phyloP scores from a whole-genome alignment of 1,284 basidiomycete species.

The Fomitopsis schrenkii region DNA sequence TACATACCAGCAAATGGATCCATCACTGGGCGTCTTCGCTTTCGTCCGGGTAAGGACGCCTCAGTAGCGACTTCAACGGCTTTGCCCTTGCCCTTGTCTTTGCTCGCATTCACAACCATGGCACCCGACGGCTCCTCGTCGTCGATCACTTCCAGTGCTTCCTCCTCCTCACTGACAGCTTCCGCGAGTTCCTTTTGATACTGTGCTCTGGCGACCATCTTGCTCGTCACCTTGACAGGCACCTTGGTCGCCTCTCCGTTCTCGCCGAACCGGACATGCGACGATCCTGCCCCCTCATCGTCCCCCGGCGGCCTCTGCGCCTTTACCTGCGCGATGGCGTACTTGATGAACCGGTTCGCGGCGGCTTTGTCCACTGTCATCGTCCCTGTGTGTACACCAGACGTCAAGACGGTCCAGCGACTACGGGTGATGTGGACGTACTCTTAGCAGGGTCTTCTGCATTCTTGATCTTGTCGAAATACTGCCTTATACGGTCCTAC shows the following conservation, averaged over 20 bases:
- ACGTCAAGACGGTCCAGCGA: background rate
- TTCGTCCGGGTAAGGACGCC: conserved; percentile 23
- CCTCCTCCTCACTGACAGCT: conserved; percentile 36
- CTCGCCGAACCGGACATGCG: conserved; percentile 23
- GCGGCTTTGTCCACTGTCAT: conserved; percentile 66
- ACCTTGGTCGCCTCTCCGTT: conserved; percentile 23
- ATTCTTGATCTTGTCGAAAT: conserved; percentile 76
- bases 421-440: conserved; percentile 27
- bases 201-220: conserved; percentile 62
- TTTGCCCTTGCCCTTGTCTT: conserved; percentile 41
- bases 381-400: conserved; percentile 32
- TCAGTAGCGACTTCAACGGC: conserved; percentile 21
- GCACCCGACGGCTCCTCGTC: conserved; percentile 35
- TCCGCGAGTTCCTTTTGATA: conserved; percentile 55
- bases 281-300: conserved; percentile 15
- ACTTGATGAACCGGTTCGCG: conserved; percentile 77
- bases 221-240: conserved; percentile 57
- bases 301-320: conserved; percentile 20
- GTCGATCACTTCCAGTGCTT: conserved; percentile 38
- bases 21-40: conserved; percentile 47
- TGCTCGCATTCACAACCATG: conserved; percentile 19
- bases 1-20: conserved; percentile 65
- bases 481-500: conserved; percentile 70
- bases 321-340: conserved; percentile 62
- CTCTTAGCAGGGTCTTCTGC: conserved; percentile 66